These are phyloP conservation scores for Scleromitrula shiraiana DNA, from an alignment of 2,329 filamentous ascomycete species.

Conservation along the genomic window DNA sequence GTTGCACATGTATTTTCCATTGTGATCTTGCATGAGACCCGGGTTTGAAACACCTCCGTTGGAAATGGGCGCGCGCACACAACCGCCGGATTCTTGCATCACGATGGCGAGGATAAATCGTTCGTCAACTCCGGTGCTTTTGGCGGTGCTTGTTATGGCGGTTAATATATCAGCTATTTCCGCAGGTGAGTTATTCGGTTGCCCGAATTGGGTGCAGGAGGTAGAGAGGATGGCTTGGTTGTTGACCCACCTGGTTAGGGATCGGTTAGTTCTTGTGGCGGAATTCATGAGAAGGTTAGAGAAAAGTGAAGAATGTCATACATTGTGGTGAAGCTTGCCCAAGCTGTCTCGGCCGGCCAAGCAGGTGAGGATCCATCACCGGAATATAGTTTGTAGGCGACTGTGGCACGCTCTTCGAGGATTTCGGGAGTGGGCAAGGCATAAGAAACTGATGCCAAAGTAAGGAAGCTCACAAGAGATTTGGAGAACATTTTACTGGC, in stretches of 20 bases:
- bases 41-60: conserved; percentile 11
- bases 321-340: conserved; percentile 4
- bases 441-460: neutral
- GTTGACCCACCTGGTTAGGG: neutral
- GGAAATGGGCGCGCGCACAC: conserved; percentile 15
- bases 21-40: conserved; percentile 26
- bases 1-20: conserved; percentile 13
- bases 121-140: neutral
- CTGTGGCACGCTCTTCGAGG: neutral
- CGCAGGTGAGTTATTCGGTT: conserved; percentile 1
- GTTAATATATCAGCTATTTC: neutral
- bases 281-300: neutral
- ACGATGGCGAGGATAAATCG: conserved; percentile 30
- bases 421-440: neutral
- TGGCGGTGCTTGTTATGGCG: neutral
- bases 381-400: neutral
- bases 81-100: conserved; percentile 30
- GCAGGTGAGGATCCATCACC: conserved; percentile 2
- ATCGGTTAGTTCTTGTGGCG: too few relatives aligned
- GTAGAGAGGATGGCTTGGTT: neutral
- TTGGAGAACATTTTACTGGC: neutral
- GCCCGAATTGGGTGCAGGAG: conserved; percentile 1
- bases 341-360: neutral
- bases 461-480: neutral
- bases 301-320: neutral